Conservation (phyloP, 129 eudicot genomes). For the Daucus carota region DH1_v3.0 NC_030388.2:28489001-28489500, state of each 20-base stretch:
- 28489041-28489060: not conserved
- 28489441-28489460: not conserved
- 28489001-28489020: not conserved
- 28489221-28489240: not conserved
- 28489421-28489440: not conserved
- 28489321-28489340: not conserved
- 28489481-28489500: not conserved
- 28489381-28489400: not conserved
- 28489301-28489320: not conserved
- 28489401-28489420: not conserved
- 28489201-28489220: not conserved
- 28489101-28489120: not conserved
- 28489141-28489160: not conserved
- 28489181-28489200: not conserved
- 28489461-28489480: not conserved
- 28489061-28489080: no score
- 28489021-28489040: not conserved
- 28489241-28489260: not conserved
- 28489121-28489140: not conserved
- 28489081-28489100: not conserved
- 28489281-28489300: not conserved
- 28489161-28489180: not conserved
- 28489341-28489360: not conserved
- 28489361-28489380: not conserved
- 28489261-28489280: slow-evolving; percentile 3